A percentile compares a stretch with the other conserved stretches of the same genome.
phyloP scores from a whole-genome alignment of 1,139 yeast species.

The Hemisphaericaspora subhashii region DNA sequence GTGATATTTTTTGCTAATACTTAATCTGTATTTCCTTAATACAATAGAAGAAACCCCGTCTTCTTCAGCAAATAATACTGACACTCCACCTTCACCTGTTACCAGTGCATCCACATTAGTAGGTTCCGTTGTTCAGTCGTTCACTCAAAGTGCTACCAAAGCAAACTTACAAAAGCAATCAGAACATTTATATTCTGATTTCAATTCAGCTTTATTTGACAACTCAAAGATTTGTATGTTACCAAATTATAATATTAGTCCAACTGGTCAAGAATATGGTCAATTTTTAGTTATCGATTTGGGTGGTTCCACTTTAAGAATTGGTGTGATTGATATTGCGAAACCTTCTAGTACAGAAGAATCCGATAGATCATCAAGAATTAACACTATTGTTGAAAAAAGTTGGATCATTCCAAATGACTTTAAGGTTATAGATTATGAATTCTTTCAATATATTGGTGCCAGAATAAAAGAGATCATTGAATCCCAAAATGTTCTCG shows the following conservation, averaged over 20 bases:
- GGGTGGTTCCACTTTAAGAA: conserved; percentile 56
- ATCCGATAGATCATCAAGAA: conserved; percentile 21
- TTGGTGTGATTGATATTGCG: conserved; percentile 44
- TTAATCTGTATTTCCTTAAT: too few species aligned
- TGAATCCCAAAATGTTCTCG: conserved; percentile 25
- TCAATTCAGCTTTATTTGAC: conserved; percentile 30
- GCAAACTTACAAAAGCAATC: conserved; percentile 17
- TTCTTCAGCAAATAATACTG: conserved; percentile 1
- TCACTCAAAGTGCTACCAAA: conserved; percentile 14
- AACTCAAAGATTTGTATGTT: conserved; percentile 45
- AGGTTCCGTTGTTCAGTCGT: conserved; percentile 11
- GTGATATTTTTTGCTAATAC: too few species aligned
- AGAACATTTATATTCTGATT: conserved; percentile 20
- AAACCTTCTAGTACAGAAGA: conserved; percentile 12
- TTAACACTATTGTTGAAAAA: conserved; percentile 32
- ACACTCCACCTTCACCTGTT: conserved; percentile 5
- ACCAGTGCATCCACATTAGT: conserved; percentile 8
- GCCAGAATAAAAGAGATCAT: conserved; percentile 33
- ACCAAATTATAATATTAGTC: conserved; percentile 43
- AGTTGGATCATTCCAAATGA: conserved; percentile 44
- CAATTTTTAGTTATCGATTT: conserved; percentile 49
- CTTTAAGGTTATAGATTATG: conserved; percentile 35
- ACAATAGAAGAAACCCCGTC: conserved; percentile 6
- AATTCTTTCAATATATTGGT: conserved; percentile 45
- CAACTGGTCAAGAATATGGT: conserved; percentile 47